Conservation (phyloP, 148 eudicot species). For the Camellia lanceoleosa region DNA sequence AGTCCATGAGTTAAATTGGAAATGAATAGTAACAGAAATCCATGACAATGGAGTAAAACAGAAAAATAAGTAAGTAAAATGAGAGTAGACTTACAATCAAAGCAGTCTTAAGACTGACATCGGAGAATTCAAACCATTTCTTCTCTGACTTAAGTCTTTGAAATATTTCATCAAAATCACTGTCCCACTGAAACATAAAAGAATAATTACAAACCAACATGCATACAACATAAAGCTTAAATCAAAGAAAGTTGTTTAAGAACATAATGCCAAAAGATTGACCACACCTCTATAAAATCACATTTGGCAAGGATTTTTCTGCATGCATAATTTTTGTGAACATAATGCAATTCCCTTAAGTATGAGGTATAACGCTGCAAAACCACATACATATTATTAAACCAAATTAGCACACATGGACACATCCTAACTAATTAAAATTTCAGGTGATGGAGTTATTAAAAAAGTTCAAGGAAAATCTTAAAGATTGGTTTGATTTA, state of each 20-base stretch:
- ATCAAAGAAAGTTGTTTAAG: not conserved
- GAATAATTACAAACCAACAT: not conserved
- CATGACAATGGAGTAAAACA: no score
- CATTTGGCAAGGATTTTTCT: not conserved
- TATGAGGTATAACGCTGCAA: not conserved
- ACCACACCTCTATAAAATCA: slow-evolving; percentile 4
- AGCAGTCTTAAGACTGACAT: not conserved
- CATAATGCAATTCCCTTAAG: not conserved
- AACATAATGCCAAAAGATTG: not conserved
- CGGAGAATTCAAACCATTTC: not conserved
- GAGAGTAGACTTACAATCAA: not conserved
- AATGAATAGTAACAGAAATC: not conserved
- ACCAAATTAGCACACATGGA: no score
- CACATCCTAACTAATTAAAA: no score
- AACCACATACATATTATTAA: not conserved
- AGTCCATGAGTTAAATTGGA: no score
- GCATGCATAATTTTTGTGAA: not conserved
- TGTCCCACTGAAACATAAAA: not conserved
- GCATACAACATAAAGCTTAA: not conserved
- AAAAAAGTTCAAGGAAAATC: no score
- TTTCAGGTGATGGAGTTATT: no score
- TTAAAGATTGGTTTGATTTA: no score
- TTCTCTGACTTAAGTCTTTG: not conserved
- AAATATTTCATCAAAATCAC: not conserved
- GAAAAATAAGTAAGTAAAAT: no score